A percentile compares a stretch with the other conserved stretches of the same genome.
phyloP scores from a whole-genome alignment of 257 asterid species.

The Nicotiana tabacum region DNA sequence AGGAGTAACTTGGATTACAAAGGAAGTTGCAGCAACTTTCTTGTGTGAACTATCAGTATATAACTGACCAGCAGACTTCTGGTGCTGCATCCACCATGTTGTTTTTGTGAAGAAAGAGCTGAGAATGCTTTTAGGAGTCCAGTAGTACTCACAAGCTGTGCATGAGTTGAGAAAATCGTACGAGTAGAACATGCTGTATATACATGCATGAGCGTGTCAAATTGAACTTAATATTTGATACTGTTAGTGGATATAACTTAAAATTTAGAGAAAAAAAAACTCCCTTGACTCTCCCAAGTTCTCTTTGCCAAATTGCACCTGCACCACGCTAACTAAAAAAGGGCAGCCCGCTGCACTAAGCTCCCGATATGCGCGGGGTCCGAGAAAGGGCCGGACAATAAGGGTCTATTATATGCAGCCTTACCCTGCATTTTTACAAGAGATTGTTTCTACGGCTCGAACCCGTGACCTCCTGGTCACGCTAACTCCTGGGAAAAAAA shows the following conservation, averaged over 20 bases:
- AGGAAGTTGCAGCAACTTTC: neutral
- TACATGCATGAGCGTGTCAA: neutral
- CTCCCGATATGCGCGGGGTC: too few species aligned
- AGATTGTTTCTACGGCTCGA: too few species aligned
- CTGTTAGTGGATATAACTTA: neutral
- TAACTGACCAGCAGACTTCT: neutral
- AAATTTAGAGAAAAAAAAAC: neutral
- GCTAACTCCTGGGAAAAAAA: neutral
- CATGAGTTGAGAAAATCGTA: neutral
- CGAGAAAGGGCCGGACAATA: too few species aligned
- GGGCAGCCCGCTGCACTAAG: too few species aligned
- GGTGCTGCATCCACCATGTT: neutral
- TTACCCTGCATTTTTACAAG: too few species aligned
- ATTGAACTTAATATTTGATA: too few species aligned
- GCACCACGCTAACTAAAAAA: neutral
- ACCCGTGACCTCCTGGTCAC: too few species aligned
- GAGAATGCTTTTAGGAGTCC: neutral
- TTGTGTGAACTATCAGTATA: neutral
- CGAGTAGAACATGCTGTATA: neutral
- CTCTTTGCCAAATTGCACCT: neutral
- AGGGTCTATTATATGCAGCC: too few species aligned
- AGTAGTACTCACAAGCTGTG: neutral
- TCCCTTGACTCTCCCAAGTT: neutral
- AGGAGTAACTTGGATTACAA: neutral
- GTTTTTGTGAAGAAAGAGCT: neutral